Percentiles rank a stretch among this genome's conserved stretches.
Evolutionary conservation across 2,329 filamentous ascomycete species (phyloP).

Genomic region (Coniochaeta pulveracea): DNA sequence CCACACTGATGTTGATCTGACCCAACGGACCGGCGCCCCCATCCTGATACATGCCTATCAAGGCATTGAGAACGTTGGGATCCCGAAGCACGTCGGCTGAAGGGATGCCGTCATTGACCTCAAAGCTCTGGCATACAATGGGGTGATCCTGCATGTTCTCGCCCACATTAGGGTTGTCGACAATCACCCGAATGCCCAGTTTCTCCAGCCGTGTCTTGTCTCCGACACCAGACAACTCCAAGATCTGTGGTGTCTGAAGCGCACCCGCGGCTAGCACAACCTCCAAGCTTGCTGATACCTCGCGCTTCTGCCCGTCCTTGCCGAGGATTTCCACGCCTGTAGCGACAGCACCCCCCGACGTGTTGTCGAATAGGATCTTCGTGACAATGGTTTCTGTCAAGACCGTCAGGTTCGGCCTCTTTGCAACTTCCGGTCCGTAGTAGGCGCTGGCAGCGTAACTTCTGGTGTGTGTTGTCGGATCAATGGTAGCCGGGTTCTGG

Average conservation of each 20-base stretch:
- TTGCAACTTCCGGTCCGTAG: conserved; percentile 19
- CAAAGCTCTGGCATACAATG: conserved; percentile 23
- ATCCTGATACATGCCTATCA: conserved; percentile 22
- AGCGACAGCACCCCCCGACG: conserved; percentile 14
- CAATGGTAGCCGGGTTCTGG: conserved; percentile 11
- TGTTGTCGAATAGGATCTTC: conserved; percentile 18
- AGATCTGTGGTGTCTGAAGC: conserved; percentile 42
- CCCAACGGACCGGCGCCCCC: conserved; percentile 22
- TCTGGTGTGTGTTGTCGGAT: conserved; percentile 10
- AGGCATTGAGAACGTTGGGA: conserved; percentile 17
- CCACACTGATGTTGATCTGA: conserved; percentile 25
- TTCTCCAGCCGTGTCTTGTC: conserved; percentile 25
- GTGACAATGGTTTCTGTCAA: conserved; percentile 20
- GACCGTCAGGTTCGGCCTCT: conserved; percentile 21
- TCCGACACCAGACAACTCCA: conserved; percentile 51
- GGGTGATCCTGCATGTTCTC: conserved; percentile 37
- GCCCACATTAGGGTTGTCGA: conserved; percentile 33
- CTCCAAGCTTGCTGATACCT: conserved; percentile 22
- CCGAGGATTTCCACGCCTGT: conserved; percentile 20
- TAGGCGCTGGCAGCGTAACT: conserved; percentile 21
- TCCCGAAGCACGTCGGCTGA: conserved; percentile 24
- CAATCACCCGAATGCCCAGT: conserved; percentile 27
- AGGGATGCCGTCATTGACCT: conserved; percentile 26
- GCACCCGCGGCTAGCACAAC: conserved; percentile 48
- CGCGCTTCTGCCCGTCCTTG: conserved; percentile 13